Base-by-base conservation (phyloP, 768 basidiomycete species). In the Termitomyces sp. region DNA sequence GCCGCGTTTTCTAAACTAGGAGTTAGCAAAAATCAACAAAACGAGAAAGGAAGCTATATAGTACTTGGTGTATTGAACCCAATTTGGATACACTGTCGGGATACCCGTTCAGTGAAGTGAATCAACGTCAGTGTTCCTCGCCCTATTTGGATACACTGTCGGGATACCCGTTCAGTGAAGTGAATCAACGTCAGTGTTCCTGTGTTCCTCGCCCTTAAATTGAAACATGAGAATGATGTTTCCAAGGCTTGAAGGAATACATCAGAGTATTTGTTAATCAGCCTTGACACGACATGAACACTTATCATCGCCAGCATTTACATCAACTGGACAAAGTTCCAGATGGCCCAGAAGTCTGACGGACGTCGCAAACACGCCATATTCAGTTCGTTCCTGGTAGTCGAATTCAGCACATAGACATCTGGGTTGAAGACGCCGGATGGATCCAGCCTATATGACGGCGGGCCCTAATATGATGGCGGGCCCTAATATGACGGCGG, bases 371-470 rank as follows among this genome's bases (percentile, higher is more conserved):
- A 76, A 64, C 88, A 87, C 2, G 86, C 84, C 59, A 87, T 75
- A 62, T 94, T 94, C 28, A 94, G 78, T 22, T 96, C 93, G 9
- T 78, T 78, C 70, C 78, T 83, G 42, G 2, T 38, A 2, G 45
- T 48, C 35, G 28, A 32, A 39, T 28, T 39, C 55, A 54, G 33
- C 39, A 48, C 32, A 20, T 4, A 11, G 38, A 16, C n/a, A 33
- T 35, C 22, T 42, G n/a, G n/a, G n/a, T n/a, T n/a, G 69, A 66
- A 15, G 76, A 56, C 7, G 81, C 65, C 16, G 81, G 76, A 55
- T 82, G 79, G 45, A 91, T 84, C 94, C 94, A 96, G 48, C 89
- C 86, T 69, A 89, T n/a, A n/a, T n/a, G n/a, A n/a, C n/a, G n/a
- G n/a, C n/a, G n/a, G n/a, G n/a, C n/a, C n/a, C n/a, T n/a, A n/a